Percentiles rank a stretch among this genome's conserved stretches.
Evolutionary conservation across 2,329 filamentous ascomycete species (phyloP).

Genomic region (Colletotrichum godetiae): DNA sequence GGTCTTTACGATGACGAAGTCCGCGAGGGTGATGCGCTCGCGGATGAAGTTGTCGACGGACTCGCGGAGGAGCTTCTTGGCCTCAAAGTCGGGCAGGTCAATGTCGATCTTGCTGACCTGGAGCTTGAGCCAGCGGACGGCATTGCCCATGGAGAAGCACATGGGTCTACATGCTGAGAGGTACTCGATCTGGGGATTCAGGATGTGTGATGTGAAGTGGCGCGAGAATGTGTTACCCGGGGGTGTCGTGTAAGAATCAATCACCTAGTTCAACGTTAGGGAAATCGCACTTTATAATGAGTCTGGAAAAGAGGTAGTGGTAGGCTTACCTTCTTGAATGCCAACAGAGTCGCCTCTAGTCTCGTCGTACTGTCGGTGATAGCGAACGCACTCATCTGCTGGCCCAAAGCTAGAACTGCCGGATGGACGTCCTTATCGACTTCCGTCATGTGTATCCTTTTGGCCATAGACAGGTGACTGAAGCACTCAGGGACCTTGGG

Average conservation of each 20-base stretch:
- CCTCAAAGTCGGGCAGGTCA: slow-evolving; percentile 82
- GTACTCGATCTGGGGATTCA: slow-evolving; percentile 96
- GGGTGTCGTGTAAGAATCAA: slow-evolving; percentile 92
- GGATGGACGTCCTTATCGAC: slow-evolving; percentile 86
- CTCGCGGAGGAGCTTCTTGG: slow-evolving; percentile 75
- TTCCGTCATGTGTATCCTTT: slow-evolving; percentile 63
- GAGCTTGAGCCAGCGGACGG: slow-evolving; percentile 93
- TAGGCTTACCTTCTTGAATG: slow-evolving; percentile 82
- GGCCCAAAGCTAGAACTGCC: slow-evolving; percentile 83
- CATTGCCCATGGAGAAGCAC: slow-evolving; percentile 96
- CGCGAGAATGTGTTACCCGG: slow-evolving; percentile 85
- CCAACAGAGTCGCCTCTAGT: slow-evolving; percentile 86
- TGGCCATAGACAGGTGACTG: slow-evolving; percentile 81
- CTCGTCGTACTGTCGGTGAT: slow-evolving; percentile 91
- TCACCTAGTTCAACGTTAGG: slow-evolving; percentile 69
- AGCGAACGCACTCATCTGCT: slow-evolving; percentile 90
- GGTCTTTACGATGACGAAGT: slow-evolving; percentile 84
- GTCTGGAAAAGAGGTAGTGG: not conserved
- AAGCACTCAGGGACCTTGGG: slow-evolving; percentile 78
- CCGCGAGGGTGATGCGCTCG: slow-evolving; percentile 88
- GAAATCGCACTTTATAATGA: not conserved
- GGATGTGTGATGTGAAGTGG: slow-evolving; percentile 89
- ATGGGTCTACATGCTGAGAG: slow-evolving; percentile 94
- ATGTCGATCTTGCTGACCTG: slow-evolving; percentile 92
- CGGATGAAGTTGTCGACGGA: slow-evolving; percentile 91